Conservation (phyloP, 78 protist genomes). For the Capsaspora owczarzaki region DNA sequence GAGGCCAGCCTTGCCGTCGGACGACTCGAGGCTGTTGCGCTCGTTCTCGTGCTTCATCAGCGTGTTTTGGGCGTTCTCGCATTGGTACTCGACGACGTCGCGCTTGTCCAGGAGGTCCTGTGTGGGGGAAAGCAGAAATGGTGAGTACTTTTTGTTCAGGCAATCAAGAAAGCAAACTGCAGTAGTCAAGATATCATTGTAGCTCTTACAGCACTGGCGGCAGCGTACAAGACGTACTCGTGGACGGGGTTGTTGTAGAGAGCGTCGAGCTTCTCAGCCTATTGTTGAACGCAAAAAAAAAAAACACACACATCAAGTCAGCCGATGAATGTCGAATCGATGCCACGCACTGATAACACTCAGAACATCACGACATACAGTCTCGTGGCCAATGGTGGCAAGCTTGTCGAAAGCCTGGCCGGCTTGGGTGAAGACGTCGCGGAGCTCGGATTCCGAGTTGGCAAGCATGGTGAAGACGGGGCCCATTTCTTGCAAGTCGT, state of each 20-base stretch:
- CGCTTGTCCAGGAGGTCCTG: background rate
- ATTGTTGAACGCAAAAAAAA: background rate
- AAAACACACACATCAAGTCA: background rate
- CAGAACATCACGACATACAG: background rate
- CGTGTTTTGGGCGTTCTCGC: background rate
- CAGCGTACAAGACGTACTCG: background rate
- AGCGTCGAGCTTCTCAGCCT: background rate
- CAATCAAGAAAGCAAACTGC: too few species aligned
- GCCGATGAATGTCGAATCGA: background rate
- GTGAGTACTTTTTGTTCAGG: too few species aligned
- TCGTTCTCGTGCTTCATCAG: background rate
- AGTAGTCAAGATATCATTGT: too few species aligned
- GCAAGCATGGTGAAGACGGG: background rate
- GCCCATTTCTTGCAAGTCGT: background rate
- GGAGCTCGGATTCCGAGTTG: background rate
- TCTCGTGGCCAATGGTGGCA: background rate
- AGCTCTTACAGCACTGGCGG: too few species aligned
- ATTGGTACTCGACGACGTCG: background rate
- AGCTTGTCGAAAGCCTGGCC: background rate
- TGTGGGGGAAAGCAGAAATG: too few species aligned
- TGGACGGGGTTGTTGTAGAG: background rate
- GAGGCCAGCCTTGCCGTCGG: background rate
- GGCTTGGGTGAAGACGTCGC: background rate
- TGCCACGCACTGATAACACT: background rate
- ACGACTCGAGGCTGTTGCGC: background rate